Conservation (phyloP, 2,329 filamentous ascomycete species). For the Fusarium miscanthi region DNA sequence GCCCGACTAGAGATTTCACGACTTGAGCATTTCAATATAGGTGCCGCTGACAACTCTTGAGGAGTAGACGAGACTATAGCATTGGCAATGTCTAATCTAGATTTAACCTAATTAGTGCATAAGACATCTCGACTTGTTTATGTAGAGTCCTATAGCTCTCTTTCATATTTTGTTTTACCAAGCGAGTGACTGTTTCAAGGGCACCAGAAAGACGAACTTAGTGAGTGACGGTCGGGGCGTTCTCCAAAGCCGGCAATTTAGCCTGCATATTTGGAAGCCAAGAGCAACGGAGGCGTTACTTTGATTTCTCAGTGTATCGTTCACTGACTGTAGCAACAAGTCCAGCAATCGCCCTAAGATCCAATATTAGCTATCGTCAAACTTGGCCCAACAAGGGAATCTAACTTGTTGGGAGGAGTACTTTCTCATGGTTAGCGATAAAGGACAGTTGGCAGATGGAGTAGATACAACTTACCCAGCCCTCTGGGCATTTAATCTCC, state of each 20-base stretch:
- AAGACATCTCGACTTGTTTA: neutral
- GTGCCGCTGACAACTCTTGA: neutral
- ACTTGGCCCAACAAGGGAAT: rapidly evolving
- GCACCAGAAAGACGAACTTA: no score
- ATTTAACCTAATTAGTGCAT: neutral
- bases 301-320: no score
- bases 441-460: rapidly evolving
- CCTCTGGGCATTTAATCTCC: rapidly evolving
- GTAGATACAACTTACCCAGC: neutral
- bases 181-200: no score
- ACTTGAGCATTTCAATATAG: neutral
- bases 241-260: no score
- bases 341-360: no score
- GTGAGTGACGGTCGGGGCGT: no score
- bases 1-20: rapidly evolving
- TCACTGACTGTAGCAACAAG: no score
- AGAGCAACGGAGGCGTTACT: no score
- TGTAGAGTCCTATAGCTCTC: no score
- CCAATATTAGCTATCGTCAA: rapidly evolving
- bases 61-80: neutral
- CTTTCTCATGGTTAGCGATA: neutral
- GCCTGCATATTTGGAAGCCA: no score
- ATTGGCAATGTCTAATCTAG: neutral
- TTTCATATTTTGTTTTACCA: no score
- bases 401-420: neutral